A percentile compares a stretch with the other conserved stretches of the same genome.
Conservation (phyloP, 345 rosid species). For the Balakata baccata region DNA sequence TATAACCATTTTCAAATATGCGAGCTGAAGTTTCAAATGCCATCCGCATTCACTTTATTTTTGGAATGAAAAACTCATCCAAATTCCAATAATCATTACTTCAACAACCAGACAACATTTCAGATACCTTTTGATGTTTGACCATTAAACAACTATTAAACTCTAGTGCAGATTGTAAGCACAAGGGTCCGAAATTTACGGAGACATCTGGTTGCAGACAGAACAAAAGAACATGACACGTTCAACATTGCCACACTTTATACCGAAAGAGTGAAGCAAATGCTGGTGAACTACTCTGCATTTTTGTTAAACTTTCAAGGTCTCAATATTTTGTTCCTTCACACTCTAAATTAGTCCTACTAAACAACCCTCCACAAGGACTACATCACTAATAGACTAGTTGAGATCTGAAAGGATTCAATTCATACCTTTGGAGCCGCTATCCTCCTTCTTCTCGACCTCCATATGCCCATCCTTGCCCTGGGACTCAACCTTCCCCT, state of each 20-base stretch:
- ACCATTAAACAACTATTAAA: background rate
- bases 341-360: background rate
- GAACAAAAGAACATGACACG: background rate
- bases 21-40: background rate
- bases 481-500: background rate
- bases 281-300: too few species aligned
- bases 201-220: too few species aligned
- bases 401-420: background rate
- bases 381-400: background rate
- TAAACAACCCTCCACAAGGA: background rate
- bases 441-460: constrained; percentile 12
- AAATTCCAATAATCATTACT: background rate
- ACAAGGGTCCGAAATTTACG: background rate
- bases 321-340: background rate
- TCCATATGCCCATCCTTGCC: constrained; percentile 1
- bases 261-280: background rate
- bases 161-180: background rate
- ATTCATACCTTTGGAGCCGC: constrained; percentile 11
- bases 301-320: background rate
- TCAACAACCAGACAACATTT: background rate
- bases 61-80: background rate
- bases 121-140: too few species aligned
- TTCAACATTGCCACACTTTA: background rate
- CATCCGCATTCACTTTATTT: background rate
- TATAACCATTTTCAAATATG: background rate